Conservation (phyloP, 2,329 filamentous ascomycete genomes). For the Trichoderma oligosporum region DNA sequence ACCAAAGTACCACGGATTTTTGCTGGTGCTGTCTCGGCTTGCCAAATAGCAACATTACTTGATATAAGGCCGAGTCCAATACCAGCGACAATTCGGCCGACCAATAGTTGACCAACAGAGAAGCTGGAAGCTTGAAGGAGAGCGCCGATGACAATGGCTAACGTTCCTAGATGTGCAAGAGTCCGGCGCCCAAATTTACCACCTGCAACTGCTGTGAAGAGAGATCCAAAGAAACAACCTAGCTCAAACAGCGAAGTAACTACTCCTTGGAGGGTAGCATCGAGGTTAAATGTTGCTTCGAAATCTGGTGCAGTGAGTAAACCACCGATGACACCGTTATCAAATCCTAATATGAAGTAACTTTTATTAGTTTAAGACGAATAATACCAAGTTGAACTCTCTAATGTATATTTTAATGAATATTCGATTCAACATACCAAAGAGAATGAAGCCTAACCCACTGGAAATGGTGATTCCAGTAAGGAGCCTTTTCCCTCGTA, state of each 20-base stretch:
- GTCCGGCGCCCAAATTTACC: constrained; percentile 43
- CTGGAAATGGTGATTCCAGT: constrained; percentile 13
- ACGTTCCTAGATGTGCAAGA: constrained; percentile 40
- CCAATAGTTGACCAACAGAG: constrained; percentile 41
- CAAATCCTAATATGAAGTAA: not conserved
- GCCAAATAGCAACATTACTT: constrained; percentile 31
- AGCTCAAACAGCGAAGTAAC: constrained; percentile 11
- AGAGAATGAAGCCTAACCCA: constrained; percentile 8
- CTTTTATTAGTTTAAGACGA: not conserved
- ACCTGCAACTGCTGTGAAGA: constrained; percentile 36
- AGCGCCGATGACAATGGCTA: constrained; percentile 45
- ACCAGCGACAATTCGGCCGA: constrained; percentile 46
- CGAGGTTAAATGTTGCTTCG: constrained; percentile 11
- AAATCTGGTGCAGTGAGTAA: constrained; percentile 8
- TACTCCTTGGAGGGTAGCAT: constrained; percentile 7
- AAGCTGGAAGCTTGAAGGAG: constrained; percentile 43
- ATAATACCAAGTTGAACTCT: not conserved
- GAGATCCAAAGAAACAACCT: constrained; percentile 11
- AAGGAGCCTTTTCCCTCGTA: constrained; percentile 4
- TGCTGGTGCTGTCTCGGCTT: constrained; percentile 29
- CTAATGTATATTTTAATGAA: no score
- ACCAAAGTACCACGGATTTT: constrained; percentile 19
- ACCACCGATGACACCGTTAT: constrained; percentile 8
- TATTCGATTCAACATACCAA: not conserved
- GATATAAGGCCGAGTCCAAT: not conserved